Evolutionary conservation across 2,329 filamentous ascomycete species (phyloP).

Genomic region (Epicoccum nigrum): DNA sequence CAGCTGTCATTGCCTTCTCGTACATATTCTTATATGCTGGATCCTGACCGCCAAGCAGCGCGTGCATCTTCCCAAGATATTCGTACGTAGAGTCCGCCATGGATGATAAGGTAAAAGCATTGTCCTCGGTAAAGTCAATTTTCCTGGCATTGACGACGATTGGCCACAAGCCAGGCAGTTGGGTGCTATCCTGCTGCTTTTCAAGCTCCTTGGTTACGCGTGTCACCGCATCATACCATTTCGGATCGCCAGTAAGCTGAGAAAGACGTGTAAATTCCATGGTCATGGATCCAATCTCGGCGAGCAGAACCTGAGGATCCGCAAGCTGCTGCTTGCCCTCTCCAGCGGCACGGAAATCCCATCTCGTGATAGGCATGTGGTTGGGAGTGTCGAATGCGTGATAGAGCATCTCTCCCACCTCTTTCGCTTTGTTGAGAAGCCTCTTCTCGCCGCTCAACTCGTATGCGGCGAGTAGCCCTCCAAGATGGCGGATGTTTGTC

Average conservation of each 20-base stretch:
- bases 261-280: slow-evolving; percentile 58
- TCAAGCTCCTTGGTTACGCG: slow-evolving; percentile 52
- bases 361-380: slow-evolving; percentile 73
- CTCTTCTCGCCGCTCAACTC: slow-evolving; percentile 79
- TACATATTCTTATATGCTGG: slow-evolving; percentile 61
- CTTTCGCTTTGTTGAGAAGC: slow-evolving; percentile 77
- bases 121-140: slow-evolving; percentile 51
- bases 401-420: slow-evolving; percentile 81
- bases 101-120: slow-evolving; percentile 42
- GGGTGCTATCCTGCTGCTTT: slow-evolving; percentile 50
- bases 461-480: slow-evolving; percentile 83
- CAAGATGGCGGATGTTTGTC: slow-evolving; percentile 77
- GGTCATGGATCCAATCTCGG: slow-evolving; percentile 55
- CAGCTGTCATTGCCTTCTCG: slow-evolving; percentile 55
- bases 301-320: slow-evolving; percentile 50
- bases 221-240: slow-evolving; percentile 55
- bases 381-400: slow-evolving; percentile 91
- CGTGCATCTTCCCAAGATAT: slow-evolving; percentile 53
- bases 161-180: slow-evolving; percentile 57
- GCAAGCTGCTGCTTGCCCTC: slow-evolving; percentile 49
- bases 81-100: slow-evolving; percentile 48
- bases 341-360: slow-evolving; percentile 50
- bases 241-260: slow-evolving; percentile 52
- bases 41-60: slow-evolving; percentile 50
- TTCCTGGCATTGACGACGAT: slow-evolving; percentile 51